These are phyloP conservation scores for Nannochloropsis limnetica DNA, from an alignment of 352 stramenopile genomes.

Conservation along the genomic window DNA sequence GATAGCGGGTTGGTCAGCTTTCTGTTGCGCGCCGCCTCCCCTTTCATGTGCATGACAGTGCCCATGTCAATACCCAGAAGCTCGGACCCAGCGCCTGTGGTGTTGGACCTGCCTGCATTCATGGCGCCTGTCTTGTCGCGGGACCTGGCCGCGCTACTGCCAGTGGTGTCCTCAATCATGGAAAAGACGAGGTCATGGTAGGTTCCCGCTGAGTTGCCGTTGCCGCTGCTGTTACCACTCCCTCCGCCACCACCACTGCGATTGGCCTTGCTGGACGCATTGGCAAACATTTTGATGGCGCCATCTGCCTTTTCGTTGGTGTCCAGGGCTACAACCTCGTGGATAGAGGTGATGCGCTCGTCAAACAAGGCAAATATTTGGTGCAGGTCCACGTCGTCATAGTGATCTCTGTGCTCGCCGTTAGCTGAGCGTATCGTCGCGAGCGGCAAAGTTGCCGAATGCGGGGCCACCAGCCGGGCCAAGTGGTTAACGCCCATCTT, in stretches of 20 bases:
- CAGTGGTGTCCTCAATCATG: neutral
- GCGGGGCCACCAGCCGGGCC: neutral
- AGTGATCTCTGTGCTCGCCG: neutral
- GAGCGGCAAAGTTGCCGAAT: neutral
- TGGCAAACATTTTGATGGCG: constrained; percentile 15
- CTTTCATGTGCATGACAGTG: constrained; percentile 7
- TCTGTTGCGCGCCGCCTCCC: neutral
- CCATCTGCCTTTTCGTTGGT: constrained; percentile 34
- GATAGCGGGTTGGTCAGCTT: neutral
- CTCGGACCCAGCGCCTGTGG: neutral
- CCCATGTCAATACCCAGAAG: constrained; percentile 18
- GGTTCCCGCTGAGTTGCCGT: neutral
- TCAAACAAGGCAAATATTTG: constrained; percentile 8
- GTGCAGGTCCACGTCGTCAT: neutral
- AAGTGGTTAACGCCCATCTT: constrained; percentile 22
- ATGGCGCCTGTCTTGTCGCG: neutral
- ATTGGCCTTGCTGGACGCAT: neutral
- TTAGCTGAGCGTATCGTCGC: neutral
- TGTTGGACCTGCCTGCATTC: neutral
- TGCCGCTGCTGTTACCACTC: neutral
- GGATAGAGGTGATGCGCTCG: neutral
- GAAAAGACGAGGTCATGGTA: neutral
- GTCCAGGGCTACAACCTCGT: constrained; percentile 17
- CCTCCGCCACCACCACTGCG: neutral
- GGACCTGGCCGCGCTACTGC: neutral